phyloP scores from a whole-genome alignment of 192 early-diverging fungal genomes.

The Mortierella antarctica region DNA sequence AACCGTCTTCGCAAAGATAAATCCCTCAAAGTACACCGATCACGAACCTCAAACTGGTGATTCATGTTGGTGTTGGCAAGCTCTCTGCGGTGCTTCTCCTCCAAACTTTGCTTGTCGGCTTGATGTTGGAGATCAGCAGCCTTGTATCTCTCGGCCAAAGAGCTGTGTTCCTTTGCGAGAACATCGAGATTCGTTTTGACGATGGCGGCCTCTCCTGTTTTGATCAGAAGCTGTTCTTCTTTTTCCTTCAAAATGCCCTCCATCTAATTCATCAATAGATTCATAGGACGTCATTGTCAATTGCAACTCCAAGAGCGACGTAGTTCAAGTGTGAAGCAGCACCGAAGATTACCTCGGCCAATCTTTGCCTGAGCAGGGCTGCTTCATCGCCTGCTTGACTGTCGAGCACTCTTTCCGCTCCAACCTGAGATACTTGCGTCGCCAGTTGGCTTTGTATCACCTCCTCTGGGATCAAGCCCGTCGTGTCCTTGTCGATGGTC shows the following conservation, averaged over 20 bases:
- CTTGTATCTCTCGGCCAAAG: background rate
- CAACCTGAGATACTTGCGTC: background rate
- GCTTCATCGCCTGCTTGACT: conserved; percentile 3
- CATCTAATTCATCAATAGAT: background rate
- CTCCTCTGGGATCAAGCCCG: background rate
- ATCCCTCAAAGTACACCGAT: background rate
- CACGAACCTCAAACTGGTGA: conserved; percentile 37
- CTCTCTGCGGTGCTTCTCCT: conserved; percentile 18
- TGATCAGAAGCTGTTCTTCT: conserved; percentile 12
- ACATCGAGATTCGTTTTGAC: conserved; percentile 21
- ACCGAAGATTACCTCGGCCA: conserved; percentile 17
- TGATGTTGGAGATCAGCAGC: conserved; percentile 1
- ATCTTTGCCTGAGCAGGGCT: conserved; percentile 1
- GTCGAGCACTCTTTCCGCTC: background rate
- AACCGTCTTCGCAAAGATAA: background rate
- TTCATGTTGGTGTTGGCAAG: conserved; percentile 19
- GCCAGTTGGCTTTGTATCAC: background rate
- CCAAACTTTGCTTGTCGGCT: conserved; percentile 3
- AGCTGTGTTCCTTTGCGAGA: background rate
- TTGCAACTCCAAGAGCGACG: background rate
- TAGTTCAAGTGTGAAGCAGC: background rate
- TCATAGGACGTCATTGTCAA: background rate
- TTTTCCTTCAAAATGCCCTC: conserved; percentile 10
- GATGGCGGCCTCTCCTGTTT: conserved; percentile 19
- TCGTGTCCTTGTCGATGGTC: background rate